Conservation (phyloP, 306 rosid species). For the Medicago arabica region DNA sequence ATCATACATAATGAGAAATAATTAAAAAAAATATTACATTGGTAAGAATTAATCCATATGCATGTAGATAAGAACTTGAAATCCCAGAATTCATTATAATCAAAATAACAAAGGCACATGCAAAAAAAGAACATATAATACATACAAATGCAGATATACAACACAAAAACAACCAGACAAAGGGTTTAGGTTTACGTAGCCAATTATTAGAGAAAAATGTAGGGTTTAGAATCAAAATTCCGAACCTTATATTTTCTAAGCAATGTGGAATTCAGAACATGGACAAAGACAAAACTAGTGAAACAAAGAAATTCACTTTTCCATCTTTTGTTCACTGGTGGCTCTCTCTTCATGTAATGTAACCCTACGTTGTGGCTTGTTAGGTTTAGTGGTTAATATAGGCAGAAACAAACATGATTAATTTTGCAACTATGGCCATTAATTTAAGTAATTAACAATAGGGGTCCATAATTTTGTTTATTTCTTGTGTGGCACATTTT, state of each 20-base stretch:
- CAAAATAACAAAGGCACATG: neutral
- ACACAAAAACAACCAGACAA: neutral
- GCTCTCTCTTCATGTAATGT: neutral
- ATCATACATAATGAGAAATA: neutral
- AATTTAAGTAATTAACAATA: too few relatives aligned
- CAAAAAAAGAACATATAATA: neutral
- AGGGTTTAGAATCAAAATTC: neutral
- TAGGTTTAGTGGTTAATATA: too few relatives aligned
- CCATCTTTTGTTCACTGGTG: too few relatives aligned
- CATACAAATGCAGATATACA: neutral
- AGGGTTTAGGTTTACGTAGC: neutral
- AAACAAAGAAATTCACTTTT: too few relatives aligned
- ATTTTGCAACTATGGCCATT: too few relatives aligned
- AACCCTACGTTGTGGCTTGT: neutral
- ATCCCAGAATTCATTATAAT: neutral
- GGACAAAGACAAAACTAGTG: neutral
- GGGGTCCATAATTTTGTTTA: too few relatives aligned
- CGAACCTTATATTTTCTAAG: neutral
- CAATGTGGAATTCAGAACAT: neutral
- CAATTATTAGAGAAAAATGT: neutral
- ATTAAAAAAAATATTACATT: neutral
- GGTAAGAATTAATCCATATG: neutral
- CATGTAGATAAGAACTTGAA: neutral
- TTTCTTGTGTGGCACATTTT: too few relatives aligned
- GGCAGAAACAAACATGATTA: too few relatives aligned